Evolutionary conservation across 768 basidiomycete species (phyloP).

Genomic region (Vararia minispora): DNA sequence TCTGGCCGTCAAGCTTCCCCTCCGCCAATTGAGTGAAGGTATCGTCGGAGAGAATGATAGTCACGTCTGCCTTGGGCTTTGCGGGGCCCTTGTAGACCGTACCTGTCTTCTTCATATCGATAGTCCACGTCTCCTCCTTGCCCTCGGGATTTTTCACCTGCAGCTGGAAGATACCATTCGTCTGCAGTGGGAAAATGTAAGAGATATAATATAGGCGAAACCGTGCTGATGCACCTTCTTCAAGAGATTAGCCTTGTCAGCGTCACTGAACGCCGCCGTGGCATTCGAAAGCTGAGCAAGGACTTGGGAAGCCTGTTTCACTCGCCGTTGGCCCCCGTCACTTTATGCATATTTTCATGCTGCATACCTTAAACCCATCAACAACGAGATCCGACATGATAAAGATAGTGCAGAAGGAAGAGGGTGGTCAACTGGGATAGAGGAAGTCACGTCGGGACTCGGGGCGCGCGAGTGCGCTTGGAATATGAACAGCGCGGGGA

Average conservation of each 20-base stretch:
- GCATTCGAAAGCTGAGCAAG: slow-evolving; percentile 39
- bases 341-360: not conserved
- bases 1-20: slow-evolving; percentile 85
- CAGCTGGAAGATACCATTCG: slow-evolving; percentile 82
- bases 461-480: too few relatives aligned
- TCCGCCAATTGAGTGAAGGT: slow-evolving; percentile 59
- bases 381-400: slow-evolving; percentile 13
- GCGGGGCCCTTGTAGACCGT: slow-evolving; percentile 62
- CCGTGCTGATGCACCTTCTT: slow-evolving; percentile 51
- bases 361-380: slow-evolving; percentile 11
- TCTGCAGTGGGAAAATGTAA: slow-evolving; percentile 28
- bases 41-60: slow-evolving; percentile 68
- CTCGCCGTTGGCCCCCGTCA: not conserved
- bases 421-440: not conserved
- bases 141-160: slow-evolving; percentile 64
- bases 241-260: slow-evolving; percentile 55
- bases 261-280: slow-evolving; percentile 42
- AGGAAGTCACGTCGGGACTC: too few relatives aligned
- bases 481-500: too few relatives aligned
- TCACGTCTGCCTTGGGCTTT: slow-evolving; percentile 72
- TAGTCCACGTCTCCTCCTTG: slow-evolving; percentile 74
- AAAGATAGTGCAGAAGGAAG: not conserved
- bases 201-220: not conserved
- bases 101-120: slow-evolving; percentile 85
- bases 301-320: slow-evolving; percentile 52